Base-by-base conservation (phyloP, 2,329 filamentous ascomycete genomes). In the Ceratocystis albifundus region DNA sequence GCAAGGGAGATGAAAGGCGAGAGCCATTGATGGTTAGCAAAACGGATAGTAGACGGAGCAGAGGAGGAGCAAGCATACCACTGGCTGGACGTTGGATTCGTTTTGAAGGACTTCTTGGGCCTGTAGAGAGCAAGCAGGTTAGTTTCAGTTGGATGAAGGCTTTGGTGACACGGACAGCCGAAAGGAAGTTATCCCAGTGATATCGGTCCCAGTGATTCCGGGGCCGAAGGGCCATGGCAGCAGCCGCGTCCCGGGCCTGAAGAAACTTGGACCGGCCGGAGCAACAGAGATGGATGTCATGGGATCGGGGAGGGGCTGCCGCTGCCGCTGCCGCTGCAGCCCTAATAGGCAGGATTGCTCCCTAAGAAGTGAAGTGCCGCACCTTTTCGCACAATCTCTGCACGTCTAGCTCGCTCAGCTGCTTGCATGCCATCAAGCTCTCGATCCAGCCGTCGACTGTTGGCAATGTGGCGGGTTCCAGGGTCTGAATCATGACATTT, bases 391-490 rank as follows among this genome's bases (percentile, higher is more conserved):
- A 99, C 74, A 99, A 85, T 76, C 93, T 88, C 80, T 96, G 90
- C 69, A 99, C 94, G 76, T 99, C 94, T 70, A 84, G 82, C 80
- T 99, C 94, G 69, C 89, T 86, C 77, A 99, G 83, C 83, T 97
- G 94, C 82, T 99, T 99, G 88, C 94, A 99, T 75, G 80, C 86
- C 93, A 99, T 97, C 78, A 99, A 82, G 80, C 84, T 92, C 82
- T 96, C 93, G 75, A 99, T 97, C 94, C 94, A 99, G 74, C 92
- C 91, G 76, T 99, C 94, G 70, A 99, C 83, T 69, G 90, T 96
- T 69, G 89, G 86, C 80, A 96, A 94, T 71, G 91, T 90, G 69
- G 92, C 87, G 66, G 93, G 89, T 79, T 97, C 94, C 44, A 77
- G 73, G 68, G 77, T 74, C 73, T 85, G 83, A 66, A 85, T 80